Evolutionary conservation across 2,329 filamentous ascomycete genomes (phyloP).

Genomic region (Fonsecaea multimorphosa): DNA sequence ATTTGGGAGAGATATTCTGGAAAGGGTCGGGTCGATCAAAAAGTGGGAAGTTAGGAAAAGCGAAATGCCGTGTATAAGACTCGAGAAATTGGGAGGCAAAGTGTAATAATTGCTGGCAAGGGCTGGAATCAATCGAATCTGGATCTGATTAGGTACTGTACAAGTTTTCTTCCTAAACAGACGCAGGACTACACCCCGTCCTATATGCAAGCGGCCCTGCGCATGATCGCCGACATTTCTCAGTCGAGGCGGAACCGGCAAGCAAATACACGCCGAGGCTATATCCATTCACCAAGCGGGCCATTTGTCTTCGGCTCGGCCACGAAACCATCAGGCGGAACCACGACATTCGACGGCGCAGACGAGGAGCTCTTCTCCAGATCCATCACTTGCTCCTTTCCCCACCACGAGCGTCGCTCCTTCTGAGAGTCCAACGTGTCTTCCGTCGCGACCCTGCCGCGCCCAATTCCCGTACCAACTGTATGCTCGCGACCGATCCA

Average conservation of each 20-base stretch:
- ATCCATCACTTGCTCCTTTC: neutral
- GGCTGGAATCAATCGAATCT: too few species aligned
- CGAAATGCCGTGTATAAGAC: too few species aligned
- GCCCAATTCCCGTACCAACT: neutral
- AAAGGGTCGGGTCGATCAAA: neutral
- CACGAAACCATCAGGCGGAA: neutral
- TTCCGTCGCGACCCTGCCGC: neutral
- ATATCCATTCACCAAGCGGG: slow-evolving; percentile 9
- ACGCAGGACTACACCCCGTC: neutral
- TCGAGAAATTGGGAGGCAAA: too few species aligned
- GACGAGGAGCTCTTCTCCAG: slow-evolving; percentile 5
- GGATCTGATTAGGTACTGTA: too few species aligned
- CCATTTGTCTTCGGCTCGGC: neutral
- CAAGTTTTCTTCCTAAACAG: too few species aligned
- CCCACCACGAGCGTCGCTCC: slow-evolving; percentile 4
- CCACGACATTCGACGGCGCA: too few species aligned
- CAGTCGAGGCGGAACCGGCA: too few species aligned
- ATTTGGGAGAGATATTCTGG: neutral
- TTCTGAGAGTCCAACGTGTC: neutral
- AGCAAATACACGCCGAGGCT: too few species aligned
- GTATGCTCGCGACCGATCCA: neutral
- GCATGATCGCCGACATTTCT: neutral
- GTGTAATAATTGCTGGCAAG: too few species aligned
- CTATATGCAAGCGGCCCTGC: neutral
- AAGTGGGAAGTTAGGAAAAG: too few species aligned